These are phyloP conservation scores for Penicillium psychrosexuale DNA, from an alignment of 2,329 filamentous ascomycete genomes.

Conservation along the genomic window DNA sequence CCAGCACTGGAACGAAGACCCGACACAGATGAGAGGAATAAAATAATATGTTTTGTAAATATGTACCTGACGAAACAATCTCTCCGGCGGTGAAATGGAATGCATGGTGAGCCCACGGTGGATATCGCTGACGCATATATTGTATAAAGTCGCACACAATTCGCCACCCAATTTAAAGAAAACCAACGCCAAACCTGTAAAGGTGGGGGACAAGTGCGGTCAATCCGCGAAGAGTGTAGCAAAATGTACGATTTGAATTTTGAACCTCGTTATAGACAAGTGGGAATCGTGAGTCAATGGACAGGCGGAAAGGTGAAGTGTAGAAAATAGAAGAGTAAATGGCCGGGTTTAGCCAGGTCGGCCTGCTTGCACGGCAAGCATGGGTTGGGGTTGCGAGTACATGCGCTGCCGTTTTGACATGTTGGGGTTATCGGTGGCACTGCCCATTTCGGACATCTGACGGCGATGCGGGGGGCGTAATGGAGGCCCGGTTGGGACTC, in stretches of 20 bases:
- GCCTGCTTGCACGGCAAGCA: slow-evolving; percentile 51
- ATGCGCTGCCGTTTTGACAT: slow-evolving; percentile 59
- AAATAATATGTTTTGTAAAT: slow-evolving; percentile 16
- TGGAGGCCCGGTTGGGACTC: slow-evolving; percentile 31
- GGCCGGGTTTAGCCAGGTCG: slow-evolving; percentile 30
- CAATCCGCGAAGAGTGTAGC: slow-evolving; percentile 12
- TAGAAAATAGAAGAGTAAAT: neutral
- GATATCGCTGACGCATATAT: slow-evolving; percentile 11
- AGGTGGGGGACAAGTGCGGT: slow-evolving; percentile 7
- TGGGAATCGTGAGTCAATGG: slow-evolving; percentile 28
- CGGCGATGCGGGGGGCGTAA: slow-evolving; percentile 49
- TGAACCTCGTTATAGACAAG: slow-evolving; percentile 25
- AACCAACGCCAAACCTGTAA: slow-evolving; percentile 25
- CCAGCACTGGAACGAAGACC: neutral
- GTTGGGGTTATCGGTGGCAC: slow-evolving; percentile 51
- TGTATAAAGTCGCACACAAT: slow-evolving; percentile 8
- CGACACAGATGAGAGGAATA: slow-evolving; percentile 2
- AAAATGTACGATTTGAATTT: slow-evolving; percentile 22
- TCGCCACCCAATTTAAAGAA: slow-evolving; percentile 13
- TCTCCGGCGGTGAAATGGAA: neutral
- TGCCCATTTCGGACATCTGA: slow-evolving; percentile 60
- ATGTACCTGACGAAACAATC: slow-evolving; percentile 22
- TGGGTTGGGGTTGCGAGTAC: slow-evolving; percentile 48
- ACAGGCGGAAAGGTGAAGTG: slow-evolving; percentile 16
- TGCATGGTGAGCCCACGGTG: slow-evolving; percentile 7